These are phyloP conservation scores for Cyberlindnera mississippiensis DNA, from an alignment of 805 yeast species.

Conservation along the genomic window DNA sequence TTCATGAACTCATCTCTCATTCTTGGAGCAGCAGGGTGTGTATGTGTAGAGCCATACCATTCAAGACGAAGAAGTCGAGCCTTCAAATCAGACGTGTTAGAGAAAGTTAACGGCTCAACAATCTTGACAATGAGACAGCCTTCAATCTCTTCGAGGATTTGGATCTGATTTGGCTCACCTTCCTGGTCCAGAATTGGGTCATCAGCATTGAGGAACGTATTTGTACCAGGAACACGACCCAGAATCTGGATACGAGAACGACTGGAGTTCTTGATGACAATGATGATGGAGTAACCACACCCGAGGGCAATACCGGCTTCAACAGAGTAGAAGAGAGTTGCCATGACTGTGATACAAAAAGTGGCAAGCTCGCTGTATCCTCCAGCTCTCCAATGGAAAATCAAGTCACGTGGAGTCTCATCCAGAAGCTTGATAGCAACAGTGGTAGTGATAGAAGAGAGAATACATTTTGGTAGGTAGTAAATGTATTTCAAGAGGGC, in stretches of 20 bases:
- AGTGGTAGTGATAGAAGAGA: slow-evolving; percentile 74
- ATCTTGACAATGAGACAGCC: slow-evolving; percentile 76
- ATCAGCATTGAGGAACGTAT: slow-evolving; percentile 69
- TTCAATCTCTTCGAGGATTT: slow-evolving; percentile 44
- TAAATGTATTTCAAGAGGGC: slow-evolving; percentile 60
- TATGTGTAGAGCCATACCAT: slow-evolving; percentile 65
- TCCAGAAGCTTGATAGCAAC: slow-evolving; percentile 76
- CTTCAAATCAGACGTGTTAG: slow-evolving; percentile 76
- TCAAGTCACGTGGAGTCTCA: slow-evolving; percentile 78
- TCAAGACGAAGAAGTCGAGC: slow-evolving; percentile 66
- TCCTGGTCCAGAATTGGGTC: slow-evolving; percentile 38
- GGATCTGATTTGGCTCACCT: slow-evolving; percentile 9
- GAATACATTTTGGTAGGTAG: slow-evolving; percentile 72
- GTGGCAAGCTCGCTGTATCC: slow-evolving; percentile 79
- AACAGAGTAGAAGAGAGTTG: slow-evolving; percentile 70
- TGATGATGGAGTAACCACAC: slow-evolving; percentile 68
- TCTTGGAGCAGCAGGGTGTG: slow-evolving; percentile 72
- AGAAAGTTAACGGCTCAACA: slow-evolving; percentile 86
- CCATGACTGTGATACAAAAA: slow-evolving; percentile 56
- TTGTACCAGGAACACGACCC: slow-evolving; percentile 61
- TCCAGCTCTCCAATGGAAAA: slow-evolving; percentile 64
- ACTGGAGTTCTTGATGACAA: slow-evolving; percentile 78
- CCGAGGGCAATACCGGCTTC: slow-evolving; percentile 93
- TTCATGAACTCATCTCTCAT: slow-evolving; percentile 42
- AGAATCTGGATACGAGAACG: slow-evolving; percentile 80